Evolutionary conservation across 768 basidiomycete species (phyloP), one percentile per base, ranked within the genome.

Genomic region (Pluteus cervinus): DNA sequence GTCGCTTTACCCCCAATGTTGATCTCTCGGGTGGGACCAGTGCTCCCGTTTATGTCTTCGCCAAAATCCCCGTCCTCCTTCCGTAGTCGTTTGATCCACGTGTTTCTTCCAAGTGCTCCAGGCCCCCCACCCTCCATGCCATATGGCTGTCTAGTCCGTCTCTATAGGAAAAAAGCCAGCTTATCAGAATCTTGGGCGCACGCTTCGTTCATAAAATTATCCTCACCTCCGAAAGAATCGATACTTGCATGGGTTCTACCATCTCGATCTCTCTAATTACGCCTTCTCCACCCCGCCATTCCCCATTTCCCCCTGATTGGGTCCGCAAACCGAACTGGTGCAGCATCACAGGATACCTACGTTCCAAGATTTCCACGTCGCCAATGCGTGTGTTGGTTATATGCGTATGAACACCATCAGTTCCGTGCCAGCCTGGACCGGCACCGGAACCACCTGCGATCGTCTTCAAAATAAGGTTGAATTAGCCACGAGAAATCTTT

Each of bases 381-480:
- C 89, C 89, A 29, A 92, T 92, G 8, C 89, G 79, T 7, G 89
- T 91, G 57, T 91, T 92, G 0, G 92, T 92, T 49, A 91, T 91
- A 52, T 92, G 88, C 2, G 89, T 91, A 56, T 94, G 92, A 2
- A 94, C 86, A 5, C 92, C 92, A 17, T 86, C 87, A 11, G 89
- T 90, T 3, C 93, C 93, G 50, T 92, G 79, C 92, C 91, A 94
- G 7, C 60, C 57, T 2, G 86, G 81, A 1, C 93, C 92, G 0
- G 93, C 91, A 4, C 93, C 93, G 4, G 86, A 87, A 15, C 93
- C 93, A 6, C 92, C 93, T 3, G 88, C 90, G 39, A 96, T 91
- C 0, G 93, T 97, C 86, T 91, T 48, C 38, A 21, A 48, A 15
- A 34, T 12, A 40, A 36, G 24, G 36, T 43, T 35, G 33, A 29